These are phyloP conservation scores for Begonia fuchsioides DNA, from an alignment of 306 rosid species.

Conservation along the genomic window DNA sequence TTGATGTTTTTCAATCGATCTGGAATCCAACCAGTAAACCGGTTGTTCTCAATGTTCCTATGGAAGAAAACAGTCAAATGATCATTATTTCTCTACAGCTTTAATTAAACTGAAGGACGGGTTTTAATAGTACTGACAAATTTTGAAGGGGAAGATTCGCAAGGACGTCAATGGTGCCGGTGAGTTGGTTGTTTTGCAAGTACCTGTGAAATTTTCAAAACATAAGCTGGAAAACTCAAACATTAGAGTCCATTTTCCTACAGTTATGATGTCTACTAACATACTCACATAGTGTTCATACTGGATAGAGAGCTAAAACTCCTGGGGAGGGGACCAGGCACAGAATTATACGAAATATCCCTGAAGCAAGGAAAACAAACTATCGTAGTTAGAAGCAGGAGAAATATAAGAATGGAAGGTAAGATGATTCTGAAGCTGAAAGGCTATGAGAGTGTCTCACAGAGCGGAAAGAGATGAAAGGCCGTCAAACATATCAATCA, in stretches of 20 bases:
- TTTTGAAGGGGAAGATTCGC: conserved; percentile 66
- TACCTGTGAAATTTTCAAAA: conserved; percentile 23
- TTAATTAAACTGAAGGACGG: too few relatives aligned
- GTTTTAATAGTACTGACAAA: conserved; percentile 30
- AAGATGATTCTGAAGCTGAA: too few relatives aligned
- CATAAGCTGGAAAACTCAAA: conserved; percentile 7
- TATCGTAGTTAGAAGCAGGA: background rate
- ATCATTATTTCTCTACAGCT: too few relatives aligned
- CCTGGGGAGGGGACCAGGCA: conserved; percentile 69
- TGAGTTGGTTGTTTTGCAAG: conserved; percentile 80
- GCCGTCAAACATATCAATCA: conserved; percentile 31
- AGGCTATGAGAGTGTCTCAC: too few relatives aligned
- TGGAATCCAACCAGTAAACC: conserved; percentile 84
- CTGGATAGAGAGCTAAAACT: conserved; percentile 72
- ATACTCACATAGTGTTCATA: conserved; percentile 45
- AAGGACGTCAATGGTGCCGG: conserved; percentile 73
- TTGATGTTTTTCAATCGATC: conserved; percentile 50
- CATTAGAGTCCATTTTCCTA: background rate
- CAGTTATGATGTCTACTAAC: conserved; percentile 7
- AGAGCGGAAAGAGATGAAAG: conserved; percentile 60
- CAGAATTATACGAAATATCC: conserved; percentile 70
- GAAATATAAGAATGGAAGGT: background rate
- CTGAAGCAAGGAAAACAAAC: conserved; percentile 9
- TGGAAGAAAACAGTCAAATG: background rate
- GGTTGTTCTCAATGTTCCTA: conserved; percentile 79